These are phyloP conservation scores for Arabidopsis lyrata DNA, from an alignment of 441 rosid species.

Conservation along the genomic window DNA sequence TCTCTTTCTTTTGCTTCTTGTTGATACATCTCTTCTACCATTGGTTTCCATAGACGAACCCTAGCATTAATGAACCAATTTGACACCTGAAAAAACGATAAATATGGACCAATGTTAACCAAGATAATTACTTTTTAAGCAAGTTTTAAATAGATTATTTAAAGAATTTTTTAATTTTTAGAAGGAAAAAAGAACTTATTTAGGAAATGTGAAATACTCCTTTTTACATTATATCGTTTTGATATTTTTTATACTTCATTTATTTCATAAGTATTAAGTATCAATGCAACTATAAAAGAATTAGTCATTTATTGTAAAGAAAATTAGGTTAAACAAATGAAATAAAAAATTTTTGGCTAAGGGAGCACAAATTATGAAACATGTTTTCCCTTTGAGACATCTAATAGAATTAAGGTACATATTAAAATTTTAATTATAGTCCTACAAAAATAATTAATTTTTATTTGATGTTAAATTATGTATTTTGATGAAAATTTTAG, in stretches of 20 bases:
- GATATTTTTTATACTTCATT: not conserved
- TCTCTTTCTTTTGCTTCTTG: constrained; percentile 71
- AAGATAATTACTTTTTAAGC: not conserved
- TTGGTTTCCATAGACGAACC: constrained; percentile 98
- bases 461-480: not conserved
- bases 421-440: not conserved
- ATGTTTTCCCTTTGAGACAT: no score
- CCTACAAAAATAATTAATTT: not conserved
- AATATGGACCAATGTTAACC: not conserved
- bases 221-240: not conserved
- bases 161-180: not conserved
- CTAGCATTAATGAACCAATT: constrained; percentile 97
- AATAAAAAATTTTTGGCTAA: not conserved
- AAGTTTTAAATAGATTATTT: not conserved
- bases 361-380: not conserved
- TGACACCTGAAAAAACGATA: constrained; percentile 35
- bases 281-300: no score
- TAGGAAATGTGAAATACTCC: not conserved
- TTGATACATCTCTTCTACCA: constrained; percentile 99
- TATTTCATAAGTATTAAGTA: not conserved
- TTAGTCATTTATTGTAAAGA: not conserved
- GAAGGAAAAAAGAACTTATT: not conserved
- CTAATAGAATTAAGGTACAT: no score
- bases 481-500: not conserved
- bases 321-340: not conserved